phyloP scores from a whole-genome alignment of 306 rosid species.

The Arachis stenosperma region DNA sequence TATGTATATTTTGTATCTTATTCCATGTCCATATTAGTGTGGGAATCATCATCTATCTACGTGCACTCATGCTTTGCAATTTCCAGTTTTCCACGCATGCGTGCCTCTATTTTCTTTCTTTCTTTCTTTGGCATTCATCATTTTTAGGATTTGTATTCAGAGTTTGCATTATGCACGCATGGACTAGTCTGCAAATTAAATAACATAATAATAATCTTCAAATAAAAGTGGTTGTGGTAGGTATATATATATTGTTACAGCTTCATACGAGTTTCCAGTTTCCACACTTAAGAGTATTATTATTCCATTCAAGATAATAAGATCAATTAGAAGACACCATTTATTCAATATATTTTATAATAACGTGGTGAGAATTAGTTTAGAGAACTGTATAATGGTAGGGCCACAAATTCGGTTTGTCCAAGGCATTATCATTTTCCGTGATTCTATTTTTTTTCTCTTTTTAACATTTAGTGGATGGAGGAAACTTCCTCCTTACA shows the following conservation, averaged over 20 bases:
- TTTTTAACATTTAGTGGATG: not conserved
- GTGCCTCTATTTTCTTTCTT: not conserved
- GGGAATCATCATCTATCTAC: no score
- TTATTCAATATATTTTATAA: no score
- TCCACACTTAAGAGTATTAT: no score
- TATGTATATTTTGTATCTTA: no score
- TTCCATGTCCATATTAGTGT: no score
- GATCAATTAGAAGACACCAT: no score
- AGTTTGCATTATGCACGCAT: not conserved
- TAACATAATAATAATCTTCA: not conserved
- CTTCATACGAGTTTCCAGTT: not conserved
- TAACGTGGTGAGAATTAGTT: not conserved
- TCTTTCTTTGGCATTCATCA: not conserved
- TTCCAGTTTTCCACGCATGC: not conserved
- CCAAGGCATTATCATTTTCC: conserved; percentile 17
- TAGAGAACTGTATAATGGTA: conserved; percentile 14
- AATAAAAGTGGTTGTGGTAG: conserved; percentile 2
- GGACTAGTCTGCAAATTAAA: conserved; percentile 3
- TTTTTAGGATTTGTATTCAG: not conserved
- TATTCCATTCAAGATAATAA: no score
- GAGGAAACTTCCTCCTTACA: conserved; percentile 34
- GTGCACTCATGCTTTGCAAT: conserved; percentile 11
- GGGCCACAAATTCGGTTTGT: not conserved
- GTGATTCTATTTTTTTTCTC: not conserved
- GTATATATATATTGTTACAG: not conserved